phyloP scores from a whole-genome alignment of 176 grass and related monocot species.

The Oropetium thomaeum region DNA sequence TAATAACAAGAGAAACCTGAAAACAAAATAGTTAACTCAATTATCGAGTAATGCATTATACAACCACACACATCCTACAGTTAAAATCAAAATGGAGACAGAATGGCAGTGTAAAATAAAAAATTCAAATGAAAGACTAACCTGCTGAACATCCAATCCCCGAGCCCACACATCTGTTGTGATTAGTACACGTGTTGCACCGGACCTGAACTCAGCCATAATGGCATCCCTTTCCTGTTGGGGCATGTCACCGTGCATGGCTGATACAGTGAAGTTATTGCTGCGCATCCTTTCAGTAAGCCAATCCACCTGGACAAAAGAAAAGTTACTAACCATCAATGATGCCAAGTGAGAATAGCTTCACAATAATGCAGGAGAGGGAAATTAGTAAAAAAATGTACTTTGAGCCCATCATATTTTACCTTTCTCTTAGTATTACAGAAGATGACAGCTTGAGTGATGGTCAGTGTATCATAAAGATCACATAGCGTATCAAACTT shows the following conservation, averaged over 20 bases:
- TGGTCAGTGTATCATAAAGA: constrained; percentile 92
- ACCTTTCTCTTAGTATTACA: constrained; percentile 98
- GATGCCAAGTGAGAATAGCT: not conserved
- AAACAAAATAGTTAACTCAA: not conserved
- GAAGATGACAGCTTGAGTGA: constrained; percentile 98
- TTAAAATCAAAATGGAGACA: not conserved
- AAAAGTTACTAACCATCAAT: constrained; percentile 6
- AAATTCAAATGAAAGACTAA: constrained; percentile 32
- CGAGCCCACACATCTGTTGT: constrained; percentile 94
- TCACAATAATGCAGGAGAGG: not conserved
- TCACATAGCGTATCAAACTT: constrained; percentile 96
- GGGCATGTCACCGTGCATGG: constrained; percentile 96
- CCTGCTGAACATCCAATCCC: constrained; percentile 93
- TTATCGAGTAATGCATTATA: not conserved
- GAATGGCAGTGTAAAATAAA: not conserved
- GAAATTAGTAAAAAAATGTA: not conserved
- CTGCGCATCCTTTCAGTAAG: constrained; percentile 91
- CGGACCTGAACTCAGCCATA: constrained; percentile 75
- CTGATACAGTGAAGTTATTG: constrained; percentile 92
- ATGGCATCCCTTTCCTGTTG: constrained; percentile 94
- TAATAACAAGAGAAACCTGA: constrained; percentile 98
- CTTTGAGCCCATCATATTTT: not conserved
- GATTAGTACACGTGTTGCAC: constrained; percentile 76
- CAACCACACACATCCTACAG: not conserved
- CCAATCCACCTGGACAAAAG: constrained; percentile 80